Conservation (phyloP, 352 stramenopile genomes). For the Labyrinthula sp. region DNA sequence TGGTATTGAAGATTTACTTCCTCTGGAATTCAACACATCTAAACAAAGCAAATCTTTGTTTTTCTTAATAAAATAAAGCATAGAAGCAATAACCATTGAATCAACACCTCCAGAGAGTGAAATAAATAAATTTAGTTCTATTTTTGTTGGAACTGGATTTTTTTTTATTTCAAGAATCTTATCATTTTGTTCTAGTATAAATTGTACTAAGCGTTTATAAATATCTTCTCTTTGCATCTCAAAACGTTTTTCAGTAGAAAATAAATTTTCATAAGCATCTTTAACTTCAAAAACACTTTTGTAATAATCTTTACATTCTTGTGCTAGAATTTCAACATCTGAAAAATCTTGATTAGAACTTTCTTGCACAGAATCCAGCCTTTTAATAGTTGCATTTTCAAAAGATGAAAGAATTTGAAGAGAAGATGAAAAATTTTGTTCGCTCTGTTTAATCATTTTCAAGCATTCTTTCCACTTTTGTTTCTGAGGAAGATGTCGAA, state of each 20-base stretch:
- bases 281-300: constrained; percentile 33
- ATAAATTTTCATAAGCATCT: constrained; percentile 5
- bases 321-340: constrained; percentile 55
- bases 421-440: constrained; percentile 31
- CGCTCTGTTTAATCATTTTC: constrained; percentile 37
- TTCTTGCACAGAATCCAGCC: constrained; percentile 29
- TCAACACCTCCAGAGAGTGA: constrained; percentile 82
- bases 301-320: constrained; percentile 44
- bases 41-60: not conserved
- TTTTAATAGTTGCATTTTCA: constrained; percentile 36
- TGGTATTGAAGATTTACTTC: too few species aligned
- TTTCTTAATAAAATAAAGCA: constrained; percentile 57
- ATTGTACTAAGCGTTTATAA: constrained; percentile 42
- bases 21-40: constrained; percentile 23
- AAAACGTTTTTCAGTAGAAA: constrained; percentile 38
- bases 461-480: too few species aligned
- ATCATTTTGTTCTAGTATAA: constrained; percentile 49
- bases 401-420: constrained; percentile 38
- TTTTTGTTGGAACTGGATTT: constrained; percentile 17
- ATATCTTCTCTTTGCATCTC: constrained; percentile 36
- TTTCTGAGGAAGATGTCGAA: constrained; percentile 43
- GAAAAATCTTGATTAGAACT: constrained; percentile 34
- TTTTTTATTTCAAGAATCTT: constrained; percentile 43
- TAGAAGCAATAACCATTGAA: constrained; percentile 84
- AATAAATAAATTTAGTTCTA: constrained; percentile 49